phyloP scores from a whole-genome alignment of 805 yeast genomes.

The Candida boidinii region DNA sequence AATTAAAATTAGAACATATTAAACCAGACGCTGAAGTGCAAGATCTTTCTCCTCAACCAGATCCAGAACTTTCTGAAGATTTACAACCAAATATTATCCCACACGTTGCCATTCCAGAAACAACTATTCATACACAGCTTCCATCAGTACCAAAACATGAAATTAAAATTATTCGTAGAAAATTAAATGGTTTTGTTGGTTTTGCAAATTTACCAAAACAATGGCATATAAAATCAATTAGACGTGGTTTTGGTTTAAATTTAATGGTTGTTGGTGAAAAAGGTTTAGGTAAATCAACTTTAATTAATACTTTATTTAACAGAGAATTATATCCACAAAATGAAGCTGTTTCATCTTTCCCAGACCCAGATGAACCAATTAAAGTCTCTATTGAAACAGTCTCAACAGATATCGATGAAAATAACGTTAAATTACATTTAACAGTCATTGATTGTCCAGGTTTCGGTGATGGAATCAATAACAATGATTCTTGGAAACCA shows the following conservation, averaged over 20 bases:
- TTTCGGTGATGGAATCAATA: slow-evolving; percentile 85
- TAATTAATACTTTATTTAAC: slow-evolving; percentile 84
- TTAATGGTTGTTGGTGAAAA: slow-evolving; percentile 85
- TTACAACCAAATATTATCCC: too few species aligned
- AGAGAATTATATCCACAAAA: slow-evolving; percentile 40
- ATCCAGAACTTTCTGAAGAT: too few species aligned
- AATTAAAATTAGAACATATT: too few species aligned
- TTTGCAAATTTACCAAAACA: slow-evolving; percentile 97
- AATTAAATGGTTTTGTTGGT: slow-evolving; percentile 88
- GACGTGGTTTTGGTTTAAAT: slow-evolving; percentile 84
- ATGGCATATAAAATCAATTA: slow-evolving; percentile 92
- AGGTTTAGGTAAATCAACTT: slow-evolving; percentile 89
- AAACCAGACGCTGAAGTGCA: too few species aligned
- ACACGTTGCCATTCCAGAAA: too few species aligned
- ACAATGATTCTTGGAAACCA: slow-evolving; percentile 77
- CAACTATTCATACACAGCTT: too few species aligned
- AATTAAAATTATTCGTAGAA: slow-evolving; percentile 65
- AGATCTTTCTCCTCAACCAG: too few species aligned
- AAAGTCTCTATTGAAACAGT: slow-evolving; percentile 52
- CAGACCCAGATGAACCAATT: slow-evolving; percentile 34
- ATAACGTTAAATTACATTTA: slow-evolving; percentile 79
- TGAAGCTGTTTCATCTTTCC: slow-evolving; percentile 21
- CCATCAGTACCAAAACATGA: slow-evolving; percentile 24
- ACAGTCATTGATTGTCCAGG: slow-evolving; percentile 89
- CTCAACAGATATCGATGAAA: slow-evolving; percentile 78